These are phyloP conservation scores for Fagopyrum esculentum DNA, from an alignment of 148 eudicot genomes.

Conservation along the genomic window DNA sequence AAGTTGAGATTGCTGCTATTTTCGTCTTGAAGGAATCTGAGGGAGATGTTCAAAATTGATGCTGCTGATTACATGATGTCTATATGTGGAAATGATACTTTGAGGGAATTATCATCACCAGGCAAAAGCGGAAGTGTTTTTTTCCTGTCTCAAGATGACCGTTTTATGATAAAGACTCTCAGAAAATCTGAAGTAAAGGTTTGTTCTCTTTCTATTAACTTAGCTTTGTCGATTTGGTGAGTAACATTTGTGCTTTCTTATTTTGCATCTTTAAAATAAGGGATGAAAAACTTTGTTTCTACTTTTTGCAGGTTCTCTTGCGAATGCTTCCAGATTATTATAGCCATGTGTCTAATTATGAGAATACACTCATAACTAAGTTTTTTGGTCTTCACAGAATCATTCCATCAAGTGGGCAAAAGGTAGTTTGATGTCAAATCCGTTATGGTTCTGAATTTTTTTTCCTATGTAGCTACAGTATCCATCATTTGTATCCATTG, in stretches of 20 bases:
- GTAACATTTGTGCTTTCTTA: not conserved
- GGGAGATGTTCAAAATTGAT: conserved; percentile 96
- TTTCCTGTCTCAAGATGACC: conserved; percentile 96
- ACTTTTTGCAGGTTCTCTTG: conserved; percentile 60
- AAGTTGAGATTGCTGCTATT: not conserved
- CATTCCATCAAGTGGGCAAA: conserved; percentile 88
- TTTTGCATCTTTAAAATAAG: not conserved
- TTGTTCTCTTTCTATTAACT: not conserved
- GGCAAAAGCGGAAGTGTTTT: conserved; percentile 98
- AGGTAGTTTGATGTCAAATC: conserved; percentile 38
- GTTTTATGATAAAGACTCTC: conserved; percentile 95
- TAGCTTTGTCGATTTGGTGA: not conserved
- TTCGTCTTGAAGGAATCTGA: conserved; percentile 46
- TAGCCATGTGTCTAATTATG: conserved; percentile 70
- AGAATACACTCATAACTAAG: conserved; percentile 89
- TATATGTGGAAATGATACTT: conserved; percentile 93
- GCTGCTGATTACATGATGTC: conserved; percentile 99
- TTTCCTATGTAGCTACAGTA: not conserved
- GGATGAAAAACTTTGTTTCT: not conserved
- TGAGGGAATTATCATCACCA: conserved; percentile 93
- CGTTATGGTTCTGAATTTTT: not conserved
- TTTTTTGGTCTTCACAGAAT: conserved; percentile 98
- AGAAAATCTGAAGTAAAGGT: conserved; percentile 97
- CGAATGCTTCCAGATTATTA: conserved; percentile 95
- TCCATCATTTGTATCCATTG: not conserved